Conservation (phyloP, 805 yeast species). For the Teunomyces stri region DNA sequence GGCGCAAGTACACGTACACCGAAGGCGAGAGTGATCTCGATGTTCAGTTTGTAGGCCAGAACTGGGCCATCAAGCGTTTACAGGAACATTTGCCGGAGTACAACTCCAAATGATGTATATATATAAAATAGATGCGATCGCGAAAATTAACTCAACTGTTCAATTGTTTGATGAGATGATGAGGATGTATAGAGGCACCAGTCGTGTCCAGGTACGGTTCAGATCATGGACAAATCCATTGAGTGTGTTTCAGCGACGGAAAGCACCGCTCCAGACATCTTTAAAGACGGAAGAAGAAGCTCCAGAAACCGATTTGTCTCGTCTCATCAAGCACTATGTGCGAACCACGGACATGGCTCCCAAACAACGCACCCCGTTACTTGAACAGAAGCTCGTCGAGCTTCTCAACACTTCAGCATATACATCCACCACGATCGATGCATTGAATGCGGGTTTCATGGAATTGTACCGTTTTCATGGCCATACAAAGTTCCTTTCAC, state of each 20-base stretch:
- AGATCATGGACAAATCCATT: slow-evolving; percentile 17
- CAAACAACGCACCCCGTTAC: slow-evolving; percentile 15
- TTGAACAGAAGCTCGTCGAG: slow-evolving; percentile 18
- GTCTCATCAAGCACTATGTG: slow-evolving; percentile 24
- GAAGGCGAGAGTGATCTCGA: slow-evolving; percentile 71
- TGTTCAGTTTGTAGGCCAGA: slow-evolving; percentile 69
- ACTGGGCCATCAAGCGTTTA: slow-evolving; percentile 77
- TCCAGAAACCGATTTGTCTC: slow-evolving; percentile 3
- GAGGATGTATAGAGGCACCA: neutral
- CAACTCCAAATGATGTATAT: neutral
- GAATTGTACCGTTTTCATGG: slow-evolving; percentile 15
- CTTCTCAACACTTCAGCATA: slow-evolving; percentile 11
- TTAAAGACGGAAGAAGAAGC: neutral
- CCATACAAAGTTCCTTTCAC: slow-evolving; percentile 3
- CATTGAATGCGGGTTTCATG: slow-evolving; percentile 20
- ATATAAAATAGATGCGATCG: neutral
- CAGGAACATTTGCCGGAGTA: slow-evolving; percentile 46
- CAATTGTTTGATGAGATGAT: neutral
- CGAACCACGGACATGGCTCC: slow-evolving; percentile 25
- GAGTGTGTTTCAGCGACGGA: slow-evolving; percentile 10
- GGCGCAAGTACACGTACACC: slow-evolving; percentile 64
- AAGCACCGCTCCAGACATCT: neutral
- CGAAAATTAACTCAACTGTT: neutral
- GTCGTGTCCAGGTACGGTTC: slow-evolving; percentile 1
- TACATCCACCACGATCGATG: slow-evolving; percentile 13